These are phyloP conservation scores for Blastocystis hominis DNA, from an alignment of 352 stramenopile species.

Conservation along the genomic window DNA sequence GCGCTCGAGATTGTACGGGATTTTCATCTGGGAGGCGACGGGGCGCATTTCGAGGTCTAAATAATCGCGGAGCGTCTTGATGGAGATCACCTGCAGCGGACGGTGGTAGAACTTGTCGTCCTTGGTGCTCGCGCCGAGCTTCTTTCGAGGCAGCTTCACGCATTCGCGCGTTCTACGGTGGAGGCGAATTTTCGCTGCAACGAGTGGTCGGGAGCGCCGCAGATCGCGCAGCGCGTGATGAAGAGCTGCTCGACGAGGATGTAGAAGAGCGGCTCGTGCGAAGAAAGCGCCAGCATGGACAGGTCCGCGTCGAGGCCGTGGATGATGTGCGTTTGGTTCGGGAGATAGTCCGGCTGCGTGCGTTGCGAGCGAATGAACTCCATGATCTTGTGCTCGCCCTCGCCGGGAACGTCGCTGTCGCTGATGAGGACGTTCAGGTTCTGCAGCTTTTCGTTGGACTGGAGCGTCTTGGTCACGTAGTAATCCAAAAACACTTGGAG, in stretches of 20 bases:
- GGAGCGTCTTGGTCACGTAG: conserved; percentile 73
- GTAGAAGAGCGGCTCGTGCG: conserved; percentile 92
- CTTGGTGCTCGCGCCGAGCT: conserved; percentile 71
- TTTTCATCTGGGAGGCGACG: conserved; percentile 66
- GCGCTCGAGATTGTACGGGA: conserved; percentile 84
- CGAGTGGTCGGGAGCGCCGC: conserved; percentile 6
- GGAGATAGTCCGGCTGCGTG: conserved; percentile 73
- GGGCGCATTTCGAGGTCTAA: conserved; percentile 72
- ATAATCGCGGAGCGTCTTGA: conserved; percentile 73
- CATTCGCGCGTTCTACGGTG: not conserved
- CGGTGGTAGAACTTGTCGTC: conserved; percentile 32
- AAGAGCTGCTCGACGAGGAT: conserved; percentile 62
- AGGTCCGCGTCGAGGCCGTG: conserved; percentile 87
- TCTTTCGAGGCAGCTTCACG: conserved; percentile 69
- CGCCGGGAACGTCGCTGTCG: conserved; percentile 82
- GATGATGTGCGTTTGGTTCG: conserved; percentile 69
- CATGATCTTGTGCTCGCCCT: conserved; percentile 97
- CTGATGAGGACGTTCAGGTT: conserved; percentile 83
- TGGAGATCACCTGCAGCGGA: conserved; percentile 73
- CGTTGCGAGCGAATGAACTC: conserved; percentile 87
- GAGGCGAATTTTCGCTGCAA: not conserved
- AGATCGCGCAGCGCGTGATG: conserved; percentile 66
- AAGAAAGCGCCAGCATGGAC: conserved; percentile 93
- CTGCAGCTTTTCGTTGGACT: conserved; percentile 72
- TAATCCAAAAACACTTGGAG: conserved; percentile 76